phyloP scores from a whole-genome alignment of 495 filamentous ascomycete species.

The Apiosordaria backusii region DNA sequence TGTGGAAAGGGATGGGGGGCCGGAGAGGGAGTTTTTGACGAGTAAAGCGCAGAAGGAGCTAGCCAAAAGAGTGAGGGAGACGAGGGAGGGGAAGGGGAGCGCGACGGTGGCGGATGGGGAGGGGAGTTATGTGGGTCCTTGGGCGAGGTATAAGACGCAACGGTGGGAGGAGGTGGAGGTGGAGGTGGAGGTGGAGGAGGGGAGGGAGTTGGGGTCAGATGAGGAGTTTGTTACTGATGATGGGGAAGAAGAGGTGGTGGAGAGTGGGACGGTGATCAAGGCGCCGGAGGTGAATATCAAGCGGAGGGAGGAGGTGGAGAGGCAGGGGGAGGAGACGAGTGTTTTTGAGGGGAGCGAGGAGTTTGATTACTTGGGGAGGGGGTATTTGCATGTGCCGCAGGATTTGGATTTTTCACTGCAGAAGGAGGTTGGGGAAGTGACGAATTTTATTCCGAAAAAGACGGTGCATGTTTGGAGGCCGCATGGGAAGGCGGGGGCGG shows the following conservation, averaged over 20 bases:
- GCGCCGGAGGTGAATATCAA: conserved; percentile 55
- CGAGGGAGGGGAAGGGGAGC: conserved; percentile 80
- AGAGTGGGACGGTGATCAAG: conserved; percentile 49
- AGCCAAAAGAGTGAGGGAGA: conserved; percentile 59
- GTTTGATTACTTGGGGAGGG: conserved; percentile 88
- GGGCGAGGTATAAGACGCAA: conserved; percentile 73
- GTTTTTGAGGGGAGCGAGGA: conserved; percentile 79
- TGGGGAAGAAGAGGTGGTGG: conserved; percentile 49
- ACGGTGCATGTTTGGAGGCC: conserved; percentile 83
- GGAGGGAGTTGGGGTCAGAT: conserved; percentile 77
- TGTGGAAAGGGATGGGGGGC: conserved; percentile 54
- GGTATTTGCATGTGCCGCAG: conserved; percentile 94
- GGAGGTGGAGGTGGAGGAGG: conserved; percentile 56
- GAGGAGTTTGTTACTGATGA: conserved; percentile 55
- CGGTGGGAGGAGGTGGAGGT: conserved; percentile 60
- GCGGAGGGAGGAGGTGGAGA: conserved; percentile 54
- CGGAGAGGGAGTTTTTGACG: conserved; percentile 39
- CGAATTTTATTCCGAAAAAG: conserved; percentile 94
- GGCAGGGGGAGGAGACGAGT: conserved; percentile 68
- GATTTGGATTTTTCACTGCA: conserved; percentile 85
- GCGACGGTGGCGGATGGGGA: conserved; percentile 78
- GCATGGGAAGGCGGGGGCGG: conserved; percentile 77
- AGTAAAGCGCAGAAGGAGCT: conserved; percentile 58
- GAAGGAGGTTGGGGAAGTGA: conserved; percentile 72
- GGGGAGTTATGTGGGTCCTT: conserved; percentile 85